Percentiles rank a stretch among this genome's conserved stretches.
Evolutionary conservation across 768 basidiomycete species (phyloP).

Genomic region (Mycena floridula): DNA sequence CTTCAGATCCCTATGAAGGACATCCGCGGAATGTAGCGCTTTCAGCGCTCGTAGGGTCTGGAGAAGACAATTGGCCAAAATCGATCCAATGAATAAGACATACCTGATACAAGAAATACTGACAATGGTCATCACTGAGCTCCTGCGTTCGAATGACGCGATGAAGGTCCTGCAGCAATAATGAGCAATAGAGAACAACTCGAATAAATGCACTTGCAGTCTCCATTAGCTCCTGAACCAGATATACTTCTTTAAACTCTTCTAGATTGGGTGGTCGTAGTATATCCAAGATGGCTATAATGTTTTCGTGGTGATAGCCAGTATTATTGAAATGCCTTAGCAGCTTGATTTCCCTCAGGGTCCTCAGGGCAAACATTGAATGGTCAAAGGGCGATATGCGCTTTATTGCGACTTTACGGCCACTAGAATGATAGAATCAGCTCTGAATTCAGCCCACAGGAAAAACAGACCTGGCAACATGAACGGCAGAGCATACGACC

Average conservation of each 20-base stretch:
- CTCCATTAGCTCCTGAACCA: conserved; percentile 70
- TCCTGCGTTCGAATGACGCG: conserved; percentile 94
- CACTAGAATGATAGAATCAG: no score
- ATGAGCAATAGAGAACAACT: no score
- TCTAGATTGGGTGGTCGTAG: conserved; percentile 69
- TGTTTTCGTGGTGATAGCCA: conserved; percentile 81
- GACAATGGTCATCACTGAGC: conserved; percentile 90
- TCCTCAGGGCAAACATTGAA: conserved; percentile 84
- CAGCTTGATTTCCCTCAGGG: conserved; percentile 88
- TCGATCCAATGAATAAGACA: conserved; percentile 8
- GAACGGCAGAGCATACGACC: conserved; percentile 58
- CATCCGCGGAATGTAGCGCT: conserved; percentile 91
- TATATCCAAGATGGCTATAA: conserved; percentile 95
- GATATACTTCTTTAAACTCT: conserved; percentile 80
- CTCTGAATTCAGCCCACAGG: conserved; percentile 3
- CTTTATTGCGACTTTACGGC: conserved; percentile 91
- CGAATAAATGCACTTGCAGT: no score
- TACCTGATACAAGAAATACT: conserved; percentile 97
- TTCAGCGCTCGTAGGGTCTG: conserved; percentile 90
- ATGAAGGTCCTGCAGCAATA: conserved; percentile 94
- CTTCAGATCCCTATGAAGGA: conserved; percentile 93
- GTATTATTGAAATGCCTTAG: conserved; percentile 74
- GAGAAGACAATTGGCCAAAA: background rate
- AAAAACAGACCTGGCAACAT: conserved; percentile 3
- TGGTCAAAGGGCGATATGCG: conserved; percentile 95